These are phyloP conservation scores for Aspergillus aculeatus DNA, from an alignment of 2,329 filamentous ascomycete genomes.

Conservation along the genomic window DNA sequence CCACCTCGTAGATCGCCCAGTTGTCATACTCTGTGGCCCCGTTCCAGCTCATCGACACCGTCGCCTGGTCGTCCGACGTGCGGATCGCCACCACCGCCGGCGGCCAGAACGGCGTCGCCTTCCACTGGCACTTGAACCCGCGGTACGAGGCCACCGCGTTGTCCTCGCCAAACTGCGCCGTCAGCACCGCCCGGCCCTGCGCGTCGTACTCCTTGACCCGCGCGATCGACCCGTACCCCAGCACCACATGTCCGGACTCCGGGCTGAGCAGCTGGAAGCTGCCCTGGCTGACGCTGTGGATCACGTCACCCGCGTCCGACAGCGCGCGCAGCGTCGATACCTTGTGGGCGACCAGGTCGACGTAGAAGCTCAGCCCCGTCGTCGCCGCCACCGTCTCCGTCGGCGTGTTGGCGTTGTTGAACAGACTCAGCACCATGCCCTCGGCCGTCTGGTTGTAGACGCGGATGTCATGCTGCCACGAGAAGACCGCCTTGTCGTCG, in stretches of 20 bases:
- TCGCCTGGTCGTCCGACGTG: slow-evolving; percentile 15
- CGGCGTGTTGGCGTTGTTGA: slow-evolving; percentile 34
- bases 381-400: slow-evolving; percentile 20
- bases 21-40: slow-evolving; percentile 38
- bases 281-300: slow-evolving; percentile 32
- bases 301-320: slow-evolving; percentile 22
- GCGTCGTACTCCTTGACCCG: slow-evolving; percentile 38
- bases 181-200: slow-evolving; percentile 31
- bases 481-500: slow-evolving; percentile 21
- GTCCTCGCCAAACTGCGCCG: slow-evolving; percentile 33
- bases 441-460: slow-evolving; percentile 35
- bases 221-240: slow-evolving; percentile 38
- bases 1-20: slow-evolving; percentile 35
- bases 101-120: slow-evolving; percentile 31
- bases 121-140: slow-evolving; percentile 36
- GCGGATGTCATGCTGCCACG: slow-evolving; percentile 40
- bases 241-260: slow-evolving; percentile 25
- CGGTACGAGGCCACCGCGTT: slow-evolving; percentile 36
- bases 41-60: slow-evolving; percentile 41
- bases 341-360: slow-evolving; percentile 26
- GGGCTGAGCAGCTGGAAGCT: slow-evolving; percentile 27
- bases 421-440: slow-evolving; percentile 31
- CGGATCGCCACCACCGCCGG: slow-evolving; percentile 24
- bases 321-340: slow-evolving; percentile 23
- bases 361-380: slow-evolving; percentile 23